phyloP scores from a whole-genome alignment of 176 grass and related monocot species.

The Otatea glauca region DNA sequence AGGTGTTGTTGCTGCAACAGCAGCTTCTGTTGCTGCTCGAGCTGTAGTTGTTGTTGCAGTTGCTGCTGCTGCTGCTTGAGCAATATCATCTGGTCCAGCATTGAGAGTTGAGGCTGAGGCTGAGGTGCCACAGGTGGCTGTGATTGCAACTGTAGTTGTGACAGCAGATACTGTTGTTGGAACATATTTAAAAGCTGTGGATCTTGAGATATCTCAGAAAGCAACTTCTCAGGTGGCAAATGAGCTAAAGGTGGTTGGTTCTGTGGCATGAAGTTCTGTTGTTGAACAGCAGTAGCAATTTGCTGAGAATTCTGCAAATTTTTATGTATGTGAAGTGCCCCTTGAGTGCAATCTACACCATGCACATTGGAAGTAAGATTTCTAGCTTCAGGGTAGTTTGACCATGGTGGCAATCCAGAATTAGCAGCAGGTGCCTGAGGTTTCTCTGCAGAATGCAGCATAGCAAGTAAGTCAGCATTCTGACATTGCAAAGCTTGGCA shows the following conservation, averaged over 20 bases:
- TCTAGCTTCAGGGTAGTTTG: conserved; percentile 68
- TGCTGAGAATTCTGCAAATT: conserved; percentile 67
- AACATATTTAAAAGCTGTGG: conserved; percentile 70
- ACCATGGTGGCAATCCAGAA: conserved; percentile 55
- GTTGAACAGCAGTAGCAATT: conserved; percentile 59
- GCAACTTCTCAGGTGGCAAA: conserved; percentile 71
- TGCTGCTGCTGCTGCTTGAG: conserved; percentile 83
- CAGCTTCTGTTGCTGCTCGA: conserved; percentile 70
- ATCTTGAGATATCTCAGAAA: conserved; percentile 79
- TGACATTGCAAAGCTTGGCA: conserved; percentile 59
- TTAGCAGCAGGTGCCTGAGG: conserved; percentile 51
- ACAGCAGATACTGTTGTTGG: conserved; percentile 87
- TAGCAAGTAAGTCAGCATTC: conserved; percentile 82
- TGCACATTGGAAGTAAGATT: conserved; percentile 48
- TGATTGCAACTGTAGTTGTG: conserved; percentile 81
- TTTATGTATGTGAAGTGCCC: conserved; percentile 52
- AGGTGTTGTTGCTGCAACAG: conserved; percentile 77
- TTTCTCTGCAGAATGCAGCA: conserved; percentile 82
- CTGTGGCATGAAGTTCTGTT: conserved; percentile 56
- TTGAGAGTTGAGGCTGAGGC: conserved; percentile 65
- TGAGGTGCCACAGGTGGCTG: conserved; percentile 66
- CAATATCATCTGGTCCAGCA: conserved; percentile 86
- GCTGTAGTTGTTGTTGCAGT: conserved; percentile 59
- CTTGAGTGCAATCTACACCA: conserved; percentile 55
- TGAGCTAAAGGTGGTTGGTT: conserved; percentile 58